phyloP scores from a whole-genome alignment of 2,329 filamentous ascomycete species.

The Arthrobotrys sinensis region DNA sequence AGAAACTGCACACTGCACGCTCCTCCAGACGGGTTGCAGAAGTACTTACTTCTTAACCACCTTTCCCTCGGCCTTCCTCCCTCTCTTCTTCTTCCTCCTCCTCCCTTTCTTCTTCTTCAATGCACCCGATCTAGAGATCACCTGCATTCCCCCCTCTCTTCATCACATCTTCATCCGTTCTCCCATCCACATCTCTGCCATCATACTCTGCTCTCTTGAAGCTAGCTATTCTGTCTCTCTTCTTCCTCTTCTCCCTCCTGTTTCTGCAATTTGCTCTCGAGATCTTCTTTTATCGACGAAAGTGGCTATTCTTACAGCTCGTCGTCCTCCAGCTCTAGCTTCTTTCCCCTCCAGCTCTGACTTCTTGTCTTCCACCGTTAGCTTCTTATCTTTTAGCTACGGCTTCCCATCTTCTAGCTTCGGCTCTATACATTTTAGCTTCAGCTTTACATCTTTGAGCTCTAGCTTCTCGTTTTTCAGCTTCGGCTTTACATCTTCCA shows the following conservation, averaged over 20 bases:
- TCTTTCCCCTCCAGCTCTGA: neutral
- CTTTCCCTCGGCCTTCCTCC: neutral
- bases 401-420: neutral
- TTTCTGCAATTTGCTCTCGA: neutral
- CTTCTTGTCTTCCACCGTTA: too few species aligned
- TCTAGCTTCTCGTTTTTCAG: neutral
- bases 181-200: neutral
- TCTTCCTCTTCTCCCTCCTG: neutral
- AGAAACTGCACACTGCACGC: neutral
- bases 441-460: too few species aligned
- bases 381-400: too few species aligned
- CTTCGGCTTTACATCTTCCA: neutral
- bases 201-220: neutral
- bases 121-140: conserved; percentile 19
- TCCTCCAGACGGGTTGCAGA: too few species aligned
- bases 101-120: neutral
- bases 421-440: too few species aligned
- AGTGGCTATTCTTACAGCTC: too few species aligned
- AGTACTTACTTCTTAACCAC: neutral
- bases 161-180: neutral
- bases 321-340: neutral
- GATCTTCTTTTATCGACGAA: neutral
- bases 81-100: neutral
- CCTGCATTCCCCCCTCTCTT: neutral
- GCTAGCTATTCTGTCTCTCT: neutral